Conservation (phyloP, 1,139 yeast species). For the Blastobotrys indianensis region DNA sequence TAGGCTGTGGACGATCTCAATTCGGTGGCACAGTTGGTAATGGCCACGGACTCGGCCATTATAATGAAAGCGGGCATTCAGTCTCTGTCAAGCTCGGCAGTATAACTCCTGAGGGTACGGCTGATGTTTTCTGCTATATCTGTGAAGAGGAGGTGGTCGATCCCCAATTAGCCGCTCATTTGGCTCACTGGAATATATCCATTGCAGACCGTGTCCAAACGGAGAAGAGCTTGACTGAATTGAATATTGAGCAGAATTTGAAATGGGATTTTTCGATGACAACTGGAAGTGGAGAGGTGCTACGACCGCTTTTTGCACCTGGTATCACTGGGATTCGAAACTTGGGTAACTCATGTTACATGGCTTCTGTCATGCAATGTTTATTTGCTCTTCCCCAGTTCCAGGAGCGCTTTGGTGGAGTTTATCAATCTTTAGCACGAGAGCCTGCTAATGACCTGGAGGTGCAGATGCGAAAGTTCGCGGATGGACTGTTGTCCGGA, state of each 20-base stretch:
- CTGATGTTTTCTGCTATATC: slow-evolving; percentile 79
- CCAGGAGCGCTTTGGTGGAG: slow-evolving; percentile 28
- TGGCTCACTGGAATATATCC: slow-evolving; percentile 65
- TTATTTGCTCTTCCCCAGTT: slow-evolving; percentile 45
- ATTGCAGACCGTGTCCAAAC: slow-evolving; percentile 53
- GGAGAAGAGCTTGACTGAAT: slow-evolving; percentile 80
- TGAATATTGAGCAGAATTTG: slow-evolving; percentile 86
- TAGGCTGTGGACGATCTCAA: slow-evolving; percentile 93
- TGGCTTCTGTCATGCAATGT: slow-evolving; percentile 75
- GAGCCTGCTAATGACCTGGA: slow-evolving; percentile 62
- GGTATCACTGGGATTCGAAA: slow-evolving; percentile 78
- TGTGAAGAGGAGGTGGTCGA: slow-evolving; percentile 88
- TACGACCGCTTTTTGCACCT: slow-evolving; percentile 60
- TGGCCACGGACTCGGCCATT: slow-evolving; percentile 82
- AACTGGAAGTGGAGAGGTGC: slow-evolving; percentile 60
- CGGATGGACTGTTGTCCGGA: slow-evolving; percentile 75
- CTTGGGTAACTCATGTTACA: slow-evolving; percentile 88
- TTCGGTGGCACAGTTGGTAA: slow-evolving; percentile 91
- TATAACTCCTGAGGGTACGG: slow-evolving; percentile 57
- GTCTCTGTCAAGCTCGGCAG: slow-evolving; percentile 91
- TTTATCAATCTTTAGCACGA: slow-evolving; percentile 22
- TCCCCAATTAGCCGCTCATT: slow-evolving; percentile 46
- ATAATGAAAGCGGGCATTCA: slow-evolving; percentile 51
- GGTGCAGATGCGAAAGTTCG: slow-evolving; percentile 69
- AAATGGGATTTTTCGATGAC: slow-evolving; percentile 89